Evolutionary conservation across 768 basidiomycete genomes (phyloP), one percentile per base, ranked within the genome.

Genomic region (Lentinula raphanica): DNA sequence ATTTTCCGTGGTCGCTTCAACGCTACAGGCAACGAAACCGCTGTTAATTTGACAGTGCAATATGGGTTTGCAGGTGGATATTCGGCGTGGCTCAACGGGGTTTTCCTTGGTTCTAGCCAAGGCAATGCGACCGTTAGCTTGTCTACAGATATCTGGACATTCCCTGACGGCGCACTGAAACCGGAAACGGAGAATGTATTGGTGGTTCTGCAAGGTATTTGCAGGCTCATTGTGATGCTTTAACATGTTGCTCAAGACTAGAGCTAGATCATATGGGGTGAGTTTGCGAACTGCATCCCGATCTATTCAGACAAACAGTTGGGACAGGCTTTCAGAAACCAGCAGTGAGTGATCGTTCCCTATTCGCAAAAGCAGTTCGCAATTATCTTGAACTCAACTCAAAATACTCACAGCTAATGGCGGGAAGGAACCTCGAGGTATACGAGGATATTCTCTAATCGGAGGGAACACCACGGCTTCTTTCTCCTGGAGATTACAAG

Each of bases 1-100:
- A 72, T 83, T 40, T 82, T 76, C 71, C 74, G 81, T 12, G 82
- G 78, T n/a, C 77, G 78, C 57, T 82, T 83, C 68, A 68, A 62
- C 12, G 78, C 80, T 11, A 74, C 71, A 3, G 81, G 81, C 6
- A 49, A 68, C 39, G 82, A 83, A 66, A 80, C 74, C 0, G 78
- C 72, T 5, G 69, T 83, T 54, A 70, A 62, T 23, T 66, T 78
- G 12, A 73, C 78, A 23, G 74, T 83, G 5, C 79, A 81, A 65
- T 80, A 76, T 49, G 81, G 82, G 4, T 67, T 68, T 58, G 79
- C 79, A 4, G 81, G 80, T 15, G 81, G 79, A 15, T 83, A 82
- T 66, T 78, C 79, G 27, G 74, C 76, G 21, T 83, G 71, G 76
- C 61, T 81, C 25, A 80, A 81, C 56, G 76, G 78, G 3, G 64